phyloP scores from a whole-genome alignment of 805 yeast genomes.

The Yamadazyma laniorum region DNA sequence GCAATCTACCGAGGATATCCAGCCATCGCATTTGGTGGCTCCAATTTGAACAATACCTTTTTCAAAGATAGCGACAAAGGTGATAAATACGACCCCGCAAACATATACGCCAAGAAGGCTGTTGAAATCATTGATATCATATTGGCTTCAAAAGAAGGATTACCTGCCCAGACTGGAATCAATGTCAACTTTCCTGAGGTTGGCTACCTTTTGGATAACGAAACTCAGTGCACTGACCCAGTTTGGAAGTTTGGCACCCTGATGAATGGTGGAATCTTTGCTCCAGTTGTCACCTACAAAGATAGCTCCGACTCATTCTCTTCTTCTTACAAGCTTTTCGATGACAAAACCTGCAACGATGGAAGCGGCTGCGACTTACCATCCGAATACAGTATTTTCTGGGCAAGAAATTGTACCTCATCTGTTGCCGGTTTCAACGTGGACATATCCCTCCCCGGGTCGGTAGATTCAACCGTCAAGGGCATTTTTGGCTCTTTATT shows the following conservation, averaged over 20 bases:
- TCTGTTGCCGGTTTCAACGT: conserved; percentile 45
- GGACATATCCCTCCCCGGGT: conserved; percentile 30
- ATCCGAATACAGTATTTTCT: conserved; percentile 34
- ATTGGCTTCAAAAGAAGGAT: conserved; percentile 29
- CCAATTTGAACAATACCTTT: conserved; percentile 45
- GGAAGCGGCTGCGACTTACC: conserved; percentile 44
- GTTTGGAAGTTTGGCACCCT: conserved; percentile 45
- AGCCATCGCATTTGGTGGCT: conserved; percentile 49
- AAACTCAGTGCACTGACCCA: conserved; percentile 42
- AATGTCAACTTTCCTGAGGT: conserved; percentile 51
- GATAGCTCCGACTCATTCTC: conserved; percentile 31
- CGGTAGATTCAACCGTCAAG: background rate
- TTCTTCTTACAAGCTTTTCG: conserved; percentile 13
- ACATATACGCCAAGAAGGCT: conserved; percentile 44
- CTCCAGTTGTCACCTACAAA: conserved; percentile 37
- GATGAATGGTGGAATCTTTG: conserved; percentile 37
- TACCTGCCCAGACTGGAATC: conserved; percentile 44
- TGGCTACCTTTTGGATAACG: conserved; percentile 31
- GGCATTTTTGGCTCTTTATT: background rate
- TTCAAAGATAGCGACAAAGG: conserved; percentile 42
- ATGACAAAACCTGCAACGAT: conserved; percentile 26
- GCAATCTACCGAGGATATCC: conserved; percentile 49
- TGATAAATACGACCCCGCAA: conserved; percentile 38
- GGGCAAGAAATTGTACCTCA: conserved; percentile 38
- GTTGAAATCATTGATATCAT: conserved; percentile 39